Percentiles rank a stretch among this genome's conserved stretches.
Evolutionary conservation across 202 grass and related monocot genomes (phyloP).

Genomic region (Eragrostis tef): DNA sequence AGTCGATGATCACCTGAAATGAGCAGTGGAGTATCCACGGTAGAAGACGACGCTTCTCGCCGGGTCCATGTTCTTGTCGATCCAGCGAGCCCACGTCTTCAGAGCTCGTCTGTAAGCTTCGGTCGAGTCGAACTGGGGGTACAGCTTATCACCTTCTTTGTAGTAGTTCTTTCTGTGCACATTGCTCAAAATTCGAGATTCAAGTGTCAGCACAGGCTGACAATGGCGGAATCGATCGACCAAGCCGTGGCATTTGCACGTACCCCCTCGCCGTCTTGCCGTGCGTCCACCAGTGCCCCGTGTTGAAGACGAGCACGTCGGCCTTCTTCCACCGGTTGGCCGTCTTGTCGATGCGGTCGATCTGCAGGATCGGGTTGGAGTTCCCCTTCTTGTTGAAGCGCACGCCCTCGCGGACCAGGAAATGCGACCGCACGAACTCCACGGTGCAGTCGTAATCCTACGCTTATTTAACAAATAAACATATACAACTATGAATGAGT

Average conservation of each 20-base stretch:
- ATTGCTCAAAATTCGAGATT: background rate
- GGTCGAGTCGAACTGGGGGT: constrained; percentile 70
- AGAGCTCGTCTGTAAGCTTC: constrained; percentile 77
- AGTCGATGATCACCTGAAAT: constrained; percentile 64
- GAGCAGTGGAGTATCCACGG: constrained; percentile 82
- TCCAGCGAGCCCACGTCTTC: constrained; percentile 78
- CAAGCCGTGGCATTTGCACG: background rate
- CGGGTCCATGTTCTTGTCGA: constrained; percentile 81
- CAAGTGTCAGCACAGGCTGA: background rate
- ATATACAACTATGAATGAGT: background rate
- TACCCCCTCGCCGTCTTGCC: constrained; percentile 93
- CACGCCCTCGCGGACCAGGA: constrained; percentile 78
- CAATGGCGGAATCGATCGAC: background rate
- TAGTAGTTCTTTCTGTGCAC: constrained; percentile 78
- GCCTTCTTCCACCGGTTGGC: constrained; percentile 76
- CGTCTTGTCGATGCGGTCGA: constrained; percentile 86
- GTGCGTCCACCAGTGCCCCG: constrained; percentile 98
- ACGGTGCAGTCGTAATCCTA: constrained; percentile 85
- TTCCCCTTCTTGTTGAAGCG: constrained; percentile 67
- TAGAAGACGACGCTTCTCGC: constrained; percentile 69
- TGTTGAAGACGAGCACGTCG: constrained; percentile 91
- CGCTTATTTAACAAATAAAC: background rate
- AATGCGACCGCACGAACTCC: constrained; percentile 94
- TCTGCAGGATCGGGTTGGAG: constrained; percentile 83
- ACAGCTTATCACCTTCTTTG: constrained; percentile 66